phyloP scores from a whole-genome alignment of 768 basidiomycete genomes.

The Amyloporia xantha region DNA sequence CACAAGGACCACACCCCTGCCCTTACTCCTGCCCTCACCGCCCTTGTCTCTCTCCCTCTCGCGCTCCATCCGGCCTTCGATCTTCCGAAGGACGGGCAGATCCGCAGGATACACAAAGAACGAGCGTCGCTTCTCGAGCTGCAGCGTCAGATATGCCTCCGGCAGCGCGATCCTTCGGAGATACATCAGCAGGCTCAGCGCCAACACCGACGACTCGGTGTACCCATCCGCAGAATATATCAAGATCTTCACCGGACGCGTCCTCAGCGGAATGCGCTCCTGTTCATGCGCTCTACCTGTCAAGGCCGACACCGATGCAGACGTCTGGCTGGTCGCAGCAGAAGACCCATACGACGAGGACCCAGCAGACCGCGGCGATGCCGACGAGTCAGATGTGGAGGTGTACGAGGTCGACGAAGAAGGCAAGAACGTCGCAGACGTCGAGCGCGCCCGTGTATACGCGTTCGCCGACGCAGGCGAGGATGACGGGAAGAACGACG shows the following conservation, averaged over 20 bases:
- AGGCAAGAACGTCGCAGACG: conserved; percentile 21
- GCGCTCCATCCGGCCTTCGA: conserved; percentile 49
- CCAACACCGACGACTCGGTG: conserved; percentile 88
- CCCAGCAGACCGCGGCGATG: not conserved
- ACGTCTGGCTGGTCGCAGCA: conserved; percentile 8
- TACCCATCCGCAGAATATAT: conserved; percentile 85
- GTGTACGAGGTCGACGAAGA: conserved; percentile 5
- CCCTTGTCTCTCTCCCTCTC: conserved; percentile 14
- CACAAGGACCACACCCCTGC: not conserved
- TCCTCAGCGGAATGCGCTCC: conserved; percentile 15
- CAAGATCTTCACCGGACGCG: conserved; percentile 65
- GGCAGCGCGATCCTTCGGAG: conserved; percentile 60
- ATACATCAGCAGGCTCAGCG: conserved; percentile 82
- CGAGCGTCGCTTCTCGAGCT: conserved; percentile 68
- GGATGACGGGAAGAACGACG: conserved; percentile 20
- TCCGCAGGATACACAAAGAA: conserved; percentile 93
- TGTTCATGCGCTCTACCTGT: not conserved
- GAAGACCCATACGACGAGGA: conserved; percentile 9
- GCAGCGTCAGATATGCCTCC: conserved; percentile 89
- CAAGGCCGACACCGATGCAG: not conserved
- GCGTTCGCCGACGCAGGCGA: not conserved
- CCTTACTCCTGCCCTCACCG: not conserved
- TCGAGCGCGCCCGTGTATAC: conserved; percentile 23
- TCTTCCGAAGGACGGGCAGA: conserved; percentile 59
- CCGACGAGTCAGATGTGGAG: not conserved